A percentile compares a stretch with the other conserved stretches of the same genome.
Conservation (phyloP, 306 rosid genomes). For the Cucurbita argyrosperma region DNA sequence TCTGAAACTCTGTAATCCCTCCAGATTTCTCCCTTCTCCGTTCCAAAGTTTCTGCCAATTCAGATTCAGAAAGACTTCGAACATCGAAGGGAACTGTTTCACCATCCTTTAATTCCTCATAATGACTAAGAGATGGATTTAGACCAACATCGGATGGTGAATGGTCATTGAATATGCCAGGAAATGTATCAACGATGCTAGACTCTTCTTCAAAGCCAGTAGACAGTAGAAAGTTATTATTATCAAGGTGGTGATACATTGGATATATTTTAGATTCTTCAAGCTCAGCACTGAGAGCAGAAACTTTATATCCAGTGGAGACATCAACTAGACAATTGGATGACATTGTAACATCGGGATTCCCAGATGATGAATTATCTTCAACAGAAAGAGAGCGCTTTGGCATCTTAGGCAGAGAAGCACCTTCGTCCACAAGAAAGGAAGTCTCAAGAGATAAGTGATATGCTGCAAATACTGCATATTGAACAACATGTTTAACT, state of each 20-base stretch:
- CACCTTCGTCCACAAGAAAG: slow-evolving; percentile 98
- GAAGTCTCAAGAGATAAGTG: slow-evolving; percentile 97
- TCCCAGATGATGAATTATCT: slow-evolving; percentile 24
- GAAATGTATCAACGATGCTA: slow-evolving; percentile 16
- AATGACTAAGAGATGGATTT: slow-evolving; percentile 17
- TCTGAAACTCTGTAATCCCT: slow-evolving; percentile 25
- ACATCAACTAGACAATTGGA: slow-evolving; percentile 23
- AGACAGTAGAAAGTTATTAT: slow-evolving; percentile 19
- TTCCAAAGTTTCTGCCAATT: slow-evolving; percentile 23
- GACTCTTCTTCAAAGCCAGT: slow-evolving; percentile 18
- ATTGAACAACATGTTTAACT: slow-evolving; percentile 75
- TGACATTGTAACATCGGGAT: slow-evolving; percentile 16
- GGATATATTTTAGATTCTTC: slow-evolving; percentile 18
- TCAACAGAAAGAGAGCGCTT: slow-evolving; percentile 20
- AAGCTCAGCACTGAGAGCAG: slow-evolving; percentile 22
- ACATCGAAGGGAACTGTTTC: slow-evolving; percentile 8
- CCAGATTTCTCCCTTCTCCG: slow-evolving; percentile 29
- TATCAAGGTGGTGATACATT: slow-evolving; percentile 19
- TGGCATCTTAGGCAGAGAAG: slow-evolving; percentile 65
- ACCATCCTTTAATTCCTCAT: slow-evolving; percentile 22
- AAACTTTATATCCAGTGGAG: slow-evolving; percentile 17
- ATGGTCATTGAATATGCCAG: slow-evolving; percentile 25
- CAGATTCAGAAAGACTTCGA: slow-evolving; percentile 27
- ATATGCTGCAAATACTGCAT: slow-evolving; percentile 92
- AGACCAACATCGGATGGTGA: slow-evolving; percentile 19